Base-by-base conservation (phyloP, 495 filamentous ascomycete species). In the Bombardia bombarda region DNA sequence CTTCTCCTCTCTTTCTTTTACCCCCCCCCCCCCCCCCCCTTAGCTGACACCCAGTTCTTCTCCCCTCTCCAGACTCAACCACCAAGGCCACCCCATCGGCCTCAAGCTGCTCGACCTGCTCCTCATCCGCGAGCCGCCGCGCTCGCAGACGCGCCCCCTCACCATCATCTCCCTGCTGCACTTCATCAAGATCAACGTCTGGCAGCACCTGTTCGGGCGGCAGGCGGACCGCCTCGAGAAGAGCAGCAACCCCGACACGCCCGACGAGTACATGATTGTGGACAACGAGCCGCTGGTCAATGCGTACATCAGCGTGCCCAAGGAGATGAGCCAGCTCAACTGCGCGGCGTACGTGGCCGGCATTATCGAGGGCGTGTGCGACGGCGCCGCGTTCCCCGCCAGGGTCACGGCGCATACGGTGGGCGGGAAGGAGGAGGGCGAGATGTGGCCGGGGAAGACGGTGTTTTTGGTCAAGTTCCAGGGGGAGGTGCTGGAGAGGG, bases 281-380 rank as follows among this genome's bases (percentile, higher is more conserved):
- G 92, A 99, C 61, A 95, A 99, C 60, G 93, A 97, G 55, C 92
- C 92, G 31, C 69, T 96, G 12, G 90, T 97, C 13, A 96, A 95
- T 58, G 80, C 80, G 17, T 96, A 93, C 61, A 84, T 98, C 56
- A 84, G 79, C 51, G 85, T 97, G 26, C 92, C 92, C 18, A 80
- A 80, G 49, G 92, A 98, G 65, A 95, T 98, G 89, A 85, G 72
- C 63, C 83, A 90, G 74, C 75, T 98, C 46, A 98, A 95, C 60
- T 96, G 90, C 63, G 92, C 92, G 19, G 92, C 92, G 10, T 98
- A 82, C 53, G 89, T 96, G 4, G 92, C 93, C 1, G 92, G 92
- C 1, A 85, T 98, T 42, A 82, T 98, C 42, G 92, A 98, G 74
- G 92, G 93, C 5, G 82, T 94, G 0, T 92, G 90, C 60, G 92